phyloP scores from a whole-genome alignment of 495 filamentous ascomycete species.

The Wilcoxina mikolae region DNA sequence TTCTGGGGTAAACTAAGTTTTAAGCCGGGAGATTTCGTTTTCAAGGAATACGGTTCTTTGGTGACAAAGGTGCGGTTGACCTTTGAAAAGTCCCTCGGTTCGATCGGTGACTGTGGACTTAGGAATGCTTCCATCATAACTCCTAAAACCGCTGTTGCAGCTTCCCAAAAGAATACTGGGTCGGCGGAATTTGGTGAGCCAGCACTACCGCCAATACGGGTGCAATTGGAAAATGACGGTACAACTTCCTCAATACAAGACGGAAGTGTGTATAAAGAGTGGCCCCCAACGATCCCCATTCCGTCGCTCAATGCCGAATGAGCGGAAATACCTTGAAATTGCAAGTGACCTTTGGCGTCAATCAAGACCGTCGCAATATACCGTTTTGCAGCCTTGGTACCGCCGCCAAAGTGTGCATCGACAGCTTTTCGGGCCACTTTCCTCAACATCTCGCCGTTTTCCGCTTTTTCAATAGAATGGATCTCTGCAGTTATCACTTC shows the following conservation, averaged over 20 bases:
- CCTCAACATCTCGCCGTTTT: conserved; percentile 29
- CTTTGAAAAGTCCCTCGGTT: conserved; percentile 16
- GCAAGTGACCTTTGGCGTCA: conserved; percentile 32
- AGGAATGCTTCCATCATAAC: conserved; percentile 24
- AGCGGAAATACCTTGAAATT: conserved; percentile 30
- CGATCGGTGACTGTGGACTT: conserved; percentile 17
- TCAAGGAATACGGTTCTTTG: conserved; percentile 24
- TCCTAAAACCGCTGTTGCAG: conserved; percentile 19
- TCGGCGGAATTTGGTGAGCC: conserved; percentile 8
- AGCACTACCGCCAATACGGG: conserved; percentile 7
- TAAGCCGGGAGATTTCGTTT: conserved; percentile 21
- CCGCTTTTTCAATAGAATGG: conserved; percentile 11
- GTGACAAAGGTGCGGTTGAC: conserved; percentile 23
- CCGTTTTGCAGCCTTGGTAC: conserved; percentile 29
- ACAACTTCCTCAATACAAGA: conserved; percentile 35
- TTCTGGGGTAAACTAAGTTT: conserved; percentile 13
- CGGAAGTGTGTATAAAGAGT: conserved; percentile 36
- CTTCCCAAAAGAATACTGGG: conserved; percentile 22
- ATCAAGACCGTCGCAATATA: conserved; percentile 36
- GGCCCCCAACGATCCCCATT: conserved; percentile 37
- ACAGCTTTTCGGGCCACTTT: conserved; percentile 33
- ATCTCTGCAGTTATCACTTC: conserved; percentile 24
- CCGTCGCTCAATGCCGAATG: conserved; percentile 36
- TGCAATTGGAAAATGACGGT: conserved; percentile 23
- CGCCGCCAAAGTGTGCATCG: conserved; percentile 28